These are phyloP conservation scores for Arthroderma uncinatum DNA, from an alignment of 2,329 filamentous ascomycete species.

Conservation along the genomic window DNA sequence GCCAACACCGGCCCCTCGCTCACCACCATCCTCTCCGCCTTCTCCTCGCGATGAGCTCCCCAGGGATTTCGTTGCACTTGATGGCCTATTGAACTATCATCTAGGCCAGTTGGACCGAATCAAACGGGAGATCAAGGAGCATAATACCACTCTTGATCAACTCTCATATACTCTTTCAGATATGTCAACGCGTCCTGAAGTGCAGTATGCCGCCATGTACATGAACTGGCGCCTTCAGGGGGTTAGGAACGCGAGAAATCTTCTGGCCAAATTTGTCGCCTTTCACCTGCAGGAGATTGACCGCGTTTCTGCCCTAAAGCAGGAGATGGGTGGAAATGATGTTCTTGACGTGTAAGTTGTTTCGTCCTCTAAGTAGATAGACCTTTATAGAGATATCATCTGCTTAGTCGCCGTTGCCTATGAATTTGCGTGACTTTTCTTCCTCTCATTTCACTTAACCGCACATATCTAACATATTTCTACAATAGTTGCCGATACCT, in stretches of 20 bases:
- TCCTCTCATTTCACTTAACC: background rate
- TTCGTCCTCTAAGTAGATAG: background rate
- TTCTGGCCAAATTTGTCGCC: slow-evolving; percentile 15
- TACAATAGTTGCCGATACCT: slow-evolving; percentile 4
- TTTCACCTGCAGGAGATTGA: slow-evolving; percentile 20
- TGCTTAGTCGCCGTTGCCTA: too few relatives aligned
- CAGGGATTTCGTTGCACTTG: slow-evolving; percentile 15
- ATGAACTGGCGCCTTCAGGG: slow-evolving; percentile 12
- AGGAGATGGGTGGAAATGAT: background rate
- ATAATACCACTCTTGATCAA: slow-evolving; percentile 13
- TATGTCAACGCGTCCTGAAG: background rate
- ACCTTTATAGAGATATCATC: too few relatives aligned
- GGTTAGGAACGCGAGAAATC: slow-evolving; percentile 12
- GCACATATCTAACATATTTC: background rate
- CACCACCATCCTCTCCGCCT: background rate
- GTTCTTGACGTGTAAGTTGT: slow-evolving; percentile 10
- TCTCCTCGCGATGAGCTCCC: slow-evolving; percentile 13
- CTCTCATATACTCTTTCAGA: slow-evolving; percentile 11
- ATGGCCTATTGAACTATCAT: slow-evolving; percentile 21
- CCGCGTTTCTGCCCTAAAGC: slow-evolving; percentile 16
- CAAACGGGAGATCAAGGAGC: slow-evolving; percentile 18
- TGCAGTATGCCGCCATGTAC: slow-evolving; percentile 9
- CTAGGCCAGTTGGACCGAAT: slow-evolving; percentile 21
- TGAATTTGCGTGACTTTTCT: background rate
- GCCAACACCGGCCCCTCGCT: background rate